Conservation (phyloP, 2,329 filamentous ascomycete species). For the Diaporthe capsici region DNA sequence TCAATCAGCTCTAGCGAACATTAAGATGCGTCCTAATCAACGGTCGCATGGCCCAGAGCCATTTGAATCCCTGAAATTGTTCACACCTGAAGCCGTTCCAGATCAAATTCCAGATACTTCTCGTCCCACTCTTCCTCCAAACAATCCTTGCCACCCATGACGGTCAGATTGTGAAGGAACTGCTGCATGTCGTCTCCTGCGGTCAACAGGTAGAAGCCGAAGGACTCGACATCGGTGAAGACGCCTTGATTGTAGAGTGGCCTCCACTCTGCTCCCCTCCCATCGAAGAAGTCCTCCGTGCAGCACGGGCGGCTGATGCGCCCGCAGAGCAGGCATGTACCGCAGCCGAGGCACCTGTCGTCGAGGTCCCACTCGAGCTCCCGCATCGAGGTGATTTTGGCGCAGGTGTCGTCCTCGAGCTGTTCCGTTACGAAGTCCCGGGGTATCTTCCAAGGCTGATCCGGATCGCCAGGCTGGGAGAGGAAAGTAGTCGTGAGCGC, state of each 20-base stretch:
- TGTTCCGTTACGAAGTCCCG: conserved; percentile 12
- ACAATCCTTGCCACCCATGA: background rate
- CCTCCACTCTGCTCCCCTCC: background rate
- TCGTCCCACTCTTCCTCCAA: background rate
- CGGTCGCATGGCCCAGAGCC: background rate
- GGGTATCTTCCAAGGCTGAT: conserved; percentile 1
- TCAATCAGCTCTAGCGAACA: no score
- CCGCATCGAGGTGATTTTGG: conserved; percentile 21
- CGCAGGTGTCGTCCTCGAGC: background rate
- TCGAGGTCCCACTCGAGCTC: conserved; percentile 33
- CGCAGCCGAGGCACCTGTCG: background rate
- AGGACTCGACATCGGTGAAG: background rate
- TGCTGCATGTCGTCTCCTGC: conserved; percentile 1
- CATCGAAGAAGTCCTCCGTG: background rate
- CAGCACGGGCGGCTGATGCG: background rate
- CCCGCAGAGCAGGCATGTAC: conserved; percentile 11
- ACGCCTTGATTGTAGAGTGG: background rate
- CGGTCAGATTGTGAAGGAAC: background rate
- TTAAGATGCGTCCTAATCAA: background rate
- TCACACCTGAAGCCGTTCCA: background rate
- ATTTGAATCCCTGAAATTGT: no score
- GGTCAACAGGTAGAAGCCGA: background rate
- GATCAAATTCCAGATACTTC: background rate
- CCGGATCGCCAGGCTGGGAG: background rate
- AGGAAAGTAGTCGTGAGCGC: background rate